Percentiles rank a stretch among this genome's conserved stretches.
These are phyloP conservation scores for Rhodofomes roseus DNA, from an alignment of 1,284 basidiomycete species.

Conservation along the genomic window DNA sequence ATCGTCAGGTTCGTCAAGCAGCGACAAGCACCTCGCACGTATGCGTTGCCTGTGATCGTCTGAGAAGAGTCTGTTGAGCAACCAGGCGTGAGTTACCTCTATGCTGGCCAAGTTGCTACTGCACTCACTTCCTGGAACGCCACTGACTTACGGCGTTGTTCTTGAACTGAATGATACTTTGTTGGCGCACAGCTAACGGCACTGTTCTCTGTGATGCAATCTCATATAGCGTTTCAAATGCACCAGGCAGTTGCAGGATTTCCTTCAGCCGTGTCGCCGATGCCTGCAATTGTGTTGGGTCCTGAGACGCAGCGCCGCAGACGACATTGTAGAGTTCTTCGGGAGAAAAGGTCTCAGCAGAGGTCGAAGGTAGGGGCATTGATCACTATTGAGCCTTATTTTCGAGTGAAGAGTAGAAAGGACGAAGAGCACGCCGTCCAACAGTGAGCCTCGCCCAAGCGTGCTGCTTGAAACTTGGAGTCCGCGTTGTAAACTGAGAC, in stretches of 20 bases:
- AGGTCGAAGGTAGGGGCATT: conserved; percentile 6
- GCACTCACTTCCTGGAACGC: conserved; percentile 66
- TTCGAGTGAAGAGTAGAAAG: not conserved
- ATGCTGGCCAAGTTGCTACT: not conserved
- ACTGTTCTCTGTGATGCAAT: conserved; percentile 59
- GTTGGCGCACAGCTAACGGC: conserved; percentile 64
- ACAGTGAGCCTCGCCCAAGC: not conserved
- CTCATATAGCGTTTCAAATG: conserved; percentile 65
- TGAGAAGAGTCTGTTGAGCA: conserved; percentile 49
- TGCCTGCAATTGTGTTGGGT: conserved; percentile 52
- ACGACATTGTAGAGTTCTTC: conserved; percentile 65
- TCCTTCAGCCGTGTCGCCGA: conserved; percentile 63
- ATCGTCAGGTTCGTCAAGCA: conserved; percentile 73
- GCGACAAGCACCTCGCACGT: conserved; percentile 53
- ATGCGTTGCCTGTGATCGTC: conserved; percentile 62
- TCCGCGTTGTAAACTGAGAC: not conserved
- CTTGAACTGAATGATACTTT: conserved; percentile 81
- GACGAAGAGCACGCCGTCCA: not conserved
- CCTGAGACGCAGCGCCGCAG: conserved; percentile 65
- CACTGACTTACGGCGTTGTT: conserved; percentile 66
- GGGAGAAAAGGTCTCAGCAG: conserved; percentile 36
- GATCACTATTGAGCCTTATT: not conserved
- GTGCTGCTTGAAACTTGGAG: not conserved
- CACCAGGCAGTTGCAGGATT: conserved; percentile 62
- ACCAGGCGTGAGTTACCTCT: not conserved